phyloP scores from a whole-genome alignment of 371 early-diverging fungal genomes.

The Fennellomyces sp. region DNA sequence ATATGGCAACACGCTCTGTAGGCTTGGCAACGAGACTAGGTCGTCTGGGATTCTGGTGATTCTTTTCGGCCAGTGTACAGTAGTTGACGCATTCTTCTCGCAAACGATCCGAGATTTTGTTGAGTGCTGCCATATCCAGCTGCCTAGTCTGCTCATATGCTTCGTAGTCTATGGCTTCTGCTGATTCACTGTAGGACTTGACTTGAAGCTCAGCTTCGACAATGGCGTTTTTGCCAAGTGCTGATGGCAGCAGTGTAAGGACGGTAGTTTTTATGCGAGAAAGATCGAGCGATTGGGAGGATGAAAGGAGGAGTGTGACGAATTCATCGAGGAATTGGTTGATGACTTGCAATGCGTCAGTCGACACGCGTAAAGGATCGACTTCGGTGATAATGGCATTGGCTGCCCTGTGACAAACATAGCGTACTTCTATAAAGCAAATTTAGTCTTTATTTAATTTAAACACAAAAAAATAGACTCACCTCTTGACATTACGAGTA shows the following conservation, averaged over 20 bases:
- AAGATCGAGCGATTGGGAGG: conserved; percentile 51
- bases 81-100: conserved; percentile 54
- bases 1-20: conserved; percentile 24
- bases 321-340: conserved; percentile 68
- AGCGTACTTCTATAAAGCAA: conserved; percentile 20
- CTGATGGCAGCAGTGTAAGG: conserved; percentile 45
- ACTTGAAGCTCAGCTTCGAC: conserved; percentile 69
- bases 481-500: no score
- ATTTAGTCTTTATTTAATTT: neutral
- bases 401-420: conserved; percentile 67
- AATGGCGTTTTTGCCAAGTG: conserved; percentile 64
- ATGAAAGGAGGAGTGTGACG: conserved; percentile 46
- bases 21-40: neutral
- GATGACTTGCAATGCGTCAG: conserved; percentile 61
- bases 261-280: conserved; percentile 52
- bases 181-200: conserved; percentile 54
- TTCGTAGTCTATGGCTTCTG: conserved; percentile 29
- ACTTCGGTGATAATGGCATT: conserved; percentile 67
- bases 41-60: conserved; percentile 12
- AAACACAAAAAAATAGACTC: neutral
- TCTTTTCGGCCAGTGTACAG: conserved; percentile 51
- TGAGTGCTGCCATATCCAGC: conserved; percentile 10
- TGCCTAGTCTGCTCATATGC: conserved; percentile 39
- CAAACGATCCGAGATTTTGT: conserved; percentile 17
- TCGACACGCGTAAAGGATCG: conserved; percentile 60